Percentiles rank a stretch among this genome's conserved stretches.
Evolutionary conservation across 2,329 filamentous ascomycete species (phyloP).

Genomic region (Ustulina deusta): DNA sequence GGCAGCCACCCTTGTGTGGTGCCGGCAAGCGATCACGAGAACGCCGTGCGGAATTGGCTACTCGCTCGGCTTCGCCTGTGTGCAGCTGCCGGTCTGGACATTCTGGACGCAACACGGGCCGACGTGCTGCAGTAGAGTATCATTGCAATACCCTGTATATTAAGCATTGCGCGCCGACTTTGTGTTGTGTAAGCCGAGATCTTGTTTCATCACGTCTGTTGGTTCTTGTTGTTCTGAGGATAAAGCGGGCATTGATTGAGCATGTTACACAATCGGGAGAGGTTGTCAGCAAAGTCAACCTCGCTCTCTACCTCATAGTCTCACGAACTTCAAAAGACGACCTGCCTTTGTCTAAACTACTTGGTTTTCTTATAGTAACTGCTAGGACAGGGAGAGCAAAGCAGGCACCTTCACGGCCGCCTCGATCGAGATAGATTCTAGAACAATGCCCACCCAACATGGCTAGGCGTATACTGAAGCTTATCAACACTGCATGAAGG

Average conservation of each 20-base stretch:
- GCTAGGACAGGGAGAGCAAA: background rate
- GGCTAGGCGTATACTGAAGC: background rate
- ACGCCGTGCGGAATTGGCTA: conserved; percentile 26
- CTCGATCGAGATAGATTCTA: background rate
- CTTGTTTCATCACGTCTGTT: background rate
- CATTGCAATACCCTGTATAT: conserved; percentile 27
- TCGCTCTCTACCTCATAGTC: background rate
- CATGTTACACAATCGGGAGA: background rate
- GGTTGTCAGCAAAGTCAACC: background rate
- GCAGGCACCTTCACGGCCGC: background rate
- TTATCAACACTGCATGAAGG: background rate
- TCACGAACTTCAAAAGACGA: background rate
- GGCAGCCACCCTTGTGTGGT: conserved; percentile 37
- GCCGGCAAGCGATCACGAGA: conserved; percentile 32
- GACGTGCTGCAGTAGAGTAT: conserved; percentile 34
- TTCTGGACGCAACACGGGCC: conserved; percentile 33
- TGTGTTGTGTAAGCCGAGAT: conserved; percentile 13
- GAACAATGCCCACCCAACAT: background rate
- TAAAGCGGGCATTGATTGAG: conserved; percentile 2
- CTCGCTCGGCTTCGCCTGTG: conserved; percentile 29
- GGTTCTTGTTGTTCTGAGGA: background rate
- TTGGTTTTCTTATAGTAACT: background rate
- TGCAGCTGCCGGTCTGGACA: conserved; percentile 25
- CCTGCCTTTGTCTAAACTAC: background rate
- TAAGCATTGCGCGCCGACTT: background rate